phyloP scores from a whole-genome alignment of 352 stramenopile species.

The Thalassiosira hispida region DNA sequence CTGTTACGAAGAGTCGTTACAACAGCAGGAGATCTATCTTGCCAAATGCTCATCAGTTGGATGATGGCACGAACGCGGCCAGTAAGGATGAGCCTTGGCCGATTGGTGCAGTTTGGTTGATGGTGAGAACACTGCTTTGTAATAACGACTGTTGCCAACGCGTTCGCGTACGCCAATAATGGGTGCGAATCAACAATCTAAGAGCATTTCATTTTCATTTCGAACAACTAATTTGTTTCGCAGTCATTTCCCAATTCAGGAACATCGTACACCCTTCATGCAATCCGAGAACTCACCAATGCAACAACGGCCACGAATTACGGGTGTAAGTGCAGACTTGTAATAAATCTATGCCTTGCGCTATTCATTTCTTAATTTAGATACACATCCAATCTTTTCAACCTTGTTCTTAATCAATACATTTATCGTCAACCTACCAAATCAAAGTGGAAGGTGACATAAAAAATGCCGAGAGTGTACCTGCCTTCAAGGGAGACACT shows the following conservation, averaged over 20 bases:
- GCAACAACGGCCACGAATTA: conserved; percentile 61
- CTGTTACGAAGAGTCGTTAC: not conserved
- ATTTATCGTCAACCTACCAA: too few relatives aligned
- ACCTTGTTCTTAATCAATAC: too few relatives aligned
- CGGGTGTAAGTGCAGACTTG: conserved; percentile 43
- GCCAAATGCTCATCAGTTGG: not conserved
- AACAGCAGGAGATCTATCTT: conserved; percentile 17
- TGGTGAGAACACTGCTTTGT: conserved; percentile 13
- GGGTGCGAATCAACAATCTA: not conserved
- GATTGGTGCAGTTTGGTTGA: conserved; percentile 35
- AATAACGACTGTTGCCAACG: not conserved
- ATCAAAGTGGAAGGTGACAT: conserved; percentile 30
- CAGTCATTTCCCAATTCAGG: conserved; percentile 54
- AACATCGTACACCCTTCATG: conserved; percentile 56
- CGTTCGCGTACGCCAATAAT: too few relatives aligned
- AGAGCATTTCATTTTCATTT: not conserved
- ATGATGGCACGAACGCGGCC: not conserved
- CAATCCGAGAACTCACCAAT: conserved; percentile 48
- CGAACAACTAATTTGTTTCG: not conserved
- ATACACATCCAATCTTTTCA: too few relatives aligned
- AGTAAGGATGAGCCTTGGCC: conserved; percentile 2
- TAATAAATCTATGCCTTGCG: conserved; percentile 26
- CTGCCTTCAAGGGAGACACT: conserved; percentile 9
- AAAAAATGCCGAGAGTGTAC: conserved; percentile 23
- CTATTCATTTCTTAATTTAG: not conserved